Conservation (phyloP, 2,329 filamentous ascomycete genomes). For the Cryphonectria carpinicola region DNA sequence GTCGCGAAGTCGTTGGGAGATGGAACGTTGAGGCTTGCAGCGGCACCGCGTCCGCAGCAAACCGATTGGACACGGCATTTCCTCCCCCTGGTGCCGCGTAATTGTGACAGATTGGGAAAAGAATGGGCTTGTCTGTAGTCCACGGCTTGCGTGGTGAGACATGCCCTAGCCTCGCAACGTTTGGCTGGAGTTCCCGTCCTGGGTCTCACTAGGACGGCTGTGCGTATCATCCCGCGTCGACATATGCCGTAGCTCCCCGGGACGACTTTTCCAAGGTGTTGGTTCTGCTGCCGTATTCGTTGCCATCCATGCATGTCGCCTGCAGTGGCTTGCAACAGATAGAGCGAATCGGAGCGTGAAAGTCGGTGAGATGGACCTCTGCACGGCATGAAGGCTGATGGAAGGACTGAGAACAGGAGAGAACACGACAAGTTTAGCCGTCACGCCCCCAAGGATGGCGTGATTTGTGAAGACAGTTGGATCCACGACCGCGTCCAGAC, state of each 20-base stretch:
- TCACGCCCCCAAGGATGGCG: not conserved
- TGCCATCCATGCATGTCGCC: not conserved
- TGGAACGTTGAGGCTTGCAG: not conserved
- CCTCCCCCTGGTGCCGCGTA: slow-evolving; percentile 7
- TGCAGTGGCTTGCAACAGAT: not conserved
- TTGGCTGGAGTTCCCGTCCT: not conserved
- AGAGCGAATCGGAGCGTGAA: not conserved
- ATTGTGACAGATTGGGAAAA: slow-evolving; percentile 13
- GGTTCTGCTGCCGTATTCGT: not conserved
- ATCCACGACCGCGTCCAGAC: not conserved
- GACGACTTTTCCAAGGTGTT: not conserved
- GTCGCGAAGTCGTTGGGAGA: not conserved
- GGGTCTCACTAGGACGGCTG: not conserved
- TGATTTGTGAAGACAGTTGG: not conserved
- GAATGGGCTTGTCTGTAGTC: not conserved
- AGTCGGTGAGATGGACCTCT: not conserved
- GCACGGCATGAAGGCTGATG: not conserved
- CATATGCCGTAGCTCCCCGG: not conserved
- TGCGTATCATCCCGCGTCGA: slow-evolving; percentile 11
- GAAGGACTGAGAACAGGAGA: not conserved
- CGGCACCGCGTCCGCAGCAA: slow-evolving; percentile 7
- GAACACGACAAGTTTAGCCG: not conserved
- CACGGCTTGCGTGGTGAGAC: slow-evolving; percentile 5
- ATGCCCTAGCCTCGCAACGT: not conserved
- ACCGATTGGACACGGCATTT: slow-evolving; percentile 15